These are phyloP conservation scores for Suillus subaureus DNA, from an alignment of 768 basidiomycete species.

Conservation along the genomic window DNA sequence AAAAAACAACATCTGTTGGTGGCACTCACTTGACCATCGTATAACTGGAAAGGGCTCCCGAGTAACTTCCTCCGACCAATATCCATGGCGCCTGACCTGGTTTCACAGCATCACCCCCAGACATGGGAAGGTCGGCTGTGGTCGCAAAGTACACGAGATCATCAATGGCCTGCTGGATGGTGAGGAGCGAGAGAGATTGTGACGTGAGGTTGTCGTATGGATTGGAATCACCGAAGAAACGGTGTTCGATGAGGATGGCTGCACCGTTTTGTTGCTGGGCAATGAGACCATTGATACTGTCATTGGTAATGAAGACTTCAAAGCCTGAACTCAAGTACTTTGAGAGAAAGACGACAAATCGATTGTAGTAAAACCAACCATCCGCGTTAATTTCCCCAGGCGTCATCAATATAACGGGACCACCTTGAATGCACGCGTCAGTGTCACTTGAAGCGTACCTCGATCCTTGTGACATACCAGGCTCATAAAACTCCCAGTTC, in stretches of 20 bases:
- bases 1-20: not conserved
- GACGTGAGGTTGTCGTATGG: constrained; percentile 61
- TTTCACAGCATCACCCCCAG: constrained; percentile 58
- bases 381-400: not conserved
- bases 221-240: constrained; percentile 79
- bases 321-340: constrained; percentile 20
- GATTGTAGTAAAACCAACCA: not conserved
- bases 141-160: constrained; percentile 72
- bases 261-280: constrained; percentile 42
- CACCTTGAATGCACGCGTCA: not conserved
- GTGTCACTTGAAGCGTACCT: not conserved
- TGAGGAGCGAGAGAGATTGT: constrained; percentile 59
- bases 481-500: not conserved
- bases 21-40: constrained; percentile 65
- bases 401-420: not conserved
- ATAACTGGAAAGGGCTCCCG: constrained; percentile 55
- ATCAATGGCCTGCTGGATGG: constrained; percentile 74
- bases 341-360: not conserved
- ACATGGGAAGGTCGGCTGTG: constrained; percentile 68
- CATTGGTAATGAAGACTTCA: constrained; percentile 61
- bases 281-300: constrained; percentile 56
- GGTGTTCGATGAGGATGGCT: constrained; percentile 68
- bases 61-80: constrained; percentile 45
- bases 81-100: constrained; percentile 52
- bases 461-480: not conserved